Conservation (phyloP, 345 rosid genomes). For the Dovyalis caffra region DNA sequence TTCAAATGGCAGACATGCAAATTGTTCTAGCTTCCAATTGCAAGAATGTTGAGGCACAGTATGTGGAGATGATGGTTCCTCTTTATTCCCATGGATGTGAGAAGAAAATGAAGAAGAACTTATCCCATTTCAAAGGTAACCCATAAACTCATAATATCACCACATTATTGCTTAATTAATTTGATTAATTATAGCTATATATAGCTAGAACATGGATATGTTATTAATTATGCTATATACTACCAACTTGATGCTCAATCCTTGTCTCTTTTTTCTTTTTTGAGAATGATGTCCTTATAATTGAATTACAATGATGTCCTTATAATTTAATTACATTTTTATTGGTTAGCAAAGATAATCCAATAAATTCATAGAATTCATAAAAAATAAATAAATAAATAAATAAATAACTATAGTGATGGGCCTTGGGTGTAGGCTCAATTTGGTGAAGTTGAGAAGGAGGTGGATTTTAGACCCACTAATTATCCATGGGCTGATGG, state of each 20-base stretch:
- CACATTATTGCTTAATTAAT: too few relatives aligned
- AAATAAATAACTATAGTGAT: background rate
- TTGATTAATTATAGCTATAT: too few relatives aligned
- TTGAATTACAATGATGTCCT: background rate
- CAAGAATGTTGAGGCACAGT: conserved; percentile 81
- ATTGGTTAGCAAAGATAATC: background rate
- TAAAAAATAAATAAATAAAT: background rate
- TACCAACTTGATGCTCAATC: background rate
- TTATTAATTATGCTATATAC: background rate
- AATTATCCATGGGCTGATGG: background rate
- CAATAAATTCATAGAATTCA: background rate
- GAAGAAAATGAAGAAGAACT: conserved; percentile 67
- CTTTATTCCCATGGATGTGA: conserved; percentile 83
- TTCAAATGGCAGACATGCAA: conserved; percentile 62
- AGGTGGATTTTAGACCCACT: background rate
- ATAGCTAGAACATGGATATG: too few relatives aligned
- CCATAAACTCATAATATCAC: background rate
- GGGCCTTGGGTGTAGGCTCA: background rate
- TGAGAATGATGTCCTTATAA: too few relatives aligned
- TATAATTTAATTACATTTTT: background rate
- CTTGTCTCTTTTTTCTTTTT: background rate
- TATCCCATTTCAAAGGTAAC: conserved; percentile 80
- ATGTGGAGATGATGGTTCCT: conserved; percentile 93
- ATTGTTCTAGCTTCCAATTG: conserved; percentile 52
- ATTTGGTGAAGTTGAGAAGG: background rate